These are phyloP conservation scores for Colletotrichum sp. DNA, from an alignment of 2,329 filamentous ascomycete species.

Conservation along the genomic window DNA sequence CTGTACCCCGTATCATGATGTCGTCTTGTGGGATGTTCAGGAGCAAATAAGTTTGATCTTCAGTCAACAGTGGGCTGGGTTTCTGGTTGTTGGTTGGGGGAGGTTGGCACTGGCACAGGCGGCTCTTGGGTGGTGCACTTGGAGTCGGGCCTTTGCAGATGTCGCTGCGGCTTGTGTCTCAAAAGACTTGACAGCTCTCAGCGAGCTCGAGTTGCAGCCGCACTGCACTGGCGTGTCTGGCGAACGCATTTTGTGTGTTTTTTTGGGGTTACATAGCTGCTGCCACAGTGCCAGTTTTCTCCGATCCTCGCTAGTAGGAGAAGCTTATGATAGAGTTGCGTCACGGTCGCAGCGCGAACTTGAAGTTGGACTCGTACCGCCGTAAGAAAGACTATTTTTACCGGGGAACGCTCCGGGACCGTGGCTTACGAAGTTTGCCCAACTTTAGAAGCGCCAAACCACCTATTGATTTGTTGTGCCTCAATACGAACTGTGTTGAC, in stretches of 20 bases:
- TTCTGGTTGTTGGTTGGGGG: background rate
- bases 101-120: background rate
- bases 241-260: background rate
- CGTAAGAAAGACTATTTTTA: background rate
- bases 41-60: background rate
- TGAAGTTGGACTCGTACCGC: background rate
- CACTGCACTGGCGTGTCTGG: background rate
- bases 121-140: background rate
- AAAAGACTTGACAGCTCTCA: background rate
- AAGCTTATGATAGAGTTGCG: conserved; percentile 4
- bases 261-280: background rate
- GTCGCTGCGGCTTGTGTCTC: background rate
- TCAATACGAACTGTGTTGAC: background rate
- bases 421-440: background rate
- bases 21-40: background rate
- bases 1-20: background rate
- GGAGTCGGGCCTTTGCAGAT: background rate
- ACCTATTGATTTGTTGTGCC: background rate
- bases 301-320: background rate
- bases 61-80: background rate
- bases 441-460: background rate
- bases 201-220: background rate
- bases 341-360: background rate
- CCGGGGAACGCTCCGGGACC: background rate
- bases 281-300: background rate